Evolutionary conservation across 495 filamentous ascomycete species (phyloP), one percentile per base, ranked within the genome.

Genomic region (Aspergillus sclerotioniger): DNA sequence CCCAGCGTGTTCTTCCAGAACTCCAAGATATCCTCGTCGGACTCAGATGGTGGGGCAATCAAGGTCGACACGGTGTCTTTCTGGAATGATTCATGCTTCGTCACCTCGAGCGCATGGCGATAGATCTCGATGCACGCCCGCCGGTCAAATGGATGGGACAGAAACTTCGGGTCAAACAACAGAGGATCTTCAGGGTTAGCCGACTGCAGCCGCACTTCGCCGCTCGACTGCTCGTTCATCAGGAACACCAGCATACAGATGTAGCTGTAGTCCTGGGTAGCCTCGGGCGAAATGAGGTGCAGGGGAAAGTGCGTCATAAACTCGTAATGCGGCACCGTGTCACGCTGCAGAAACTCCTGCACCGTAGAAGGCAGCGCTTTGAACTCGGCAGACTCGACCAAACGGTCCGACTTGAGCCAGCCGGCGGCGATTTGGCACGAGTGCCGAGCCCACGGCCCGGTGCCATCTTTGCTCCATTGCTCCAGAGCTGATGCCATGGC

Each of bases 61-160:
- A 84, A 39, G 6, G 68, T 65, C 1, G 67, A 58, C 6, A 81
- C 61, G 5, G 67, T 79, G 50, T 81, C 75, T 48, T 80, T 77
- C 13, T 73, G 70, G 57, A 83, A 80, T 0, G 68, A 66, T 8
- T 78, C 75, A 15, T 74, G 69, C 1, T 71, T 67, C 7, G 74
- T 68, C 12, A 85, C 52, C 21, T 78, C 66, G 3, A 82, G 35
- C 0, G 72, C 66, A 8, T 81, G 70, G 3, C 80, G 74, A 33
- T 83, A 72, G 2, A 79, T 72, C 61, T 87, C 81, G 35, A 86
- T 66, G 12, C 79, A 77, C 0, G 77, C 74, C 1, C 79, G 78
- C 5, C 75, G 76, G 60, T 89, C 87, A 52, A 77, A 88, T 6
- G 80, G 75, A 46, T 84, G 76, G 1, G 68, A 64, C 2, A 89